phyloP scores from a whole-genome alignment of 1,139 yeast species.

The Wickerhamiella infanticola region DNA sequence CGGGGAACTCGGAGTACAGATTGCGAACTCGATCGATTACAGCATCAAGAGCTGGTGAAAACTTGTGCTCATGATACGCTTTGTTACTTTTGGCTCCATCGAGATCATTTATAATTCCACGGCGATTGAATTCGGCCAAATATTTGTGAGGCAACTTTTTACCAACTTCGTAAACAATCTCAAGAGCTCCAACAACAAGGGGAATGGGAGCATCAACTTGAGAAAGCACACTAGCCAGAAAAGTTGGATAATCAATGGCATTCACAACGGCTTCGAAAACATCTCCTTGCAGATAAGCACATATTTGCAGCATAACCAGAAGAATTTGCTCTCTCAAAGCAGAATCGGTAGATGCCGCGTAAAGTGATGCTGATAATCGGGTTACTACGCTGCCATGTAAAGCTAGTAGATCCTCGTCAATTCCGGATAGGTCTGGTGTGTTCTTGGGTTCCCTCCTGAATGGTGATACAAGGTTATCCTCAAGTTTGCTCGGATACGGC shows the following conservation, averaged over 20 bases:
- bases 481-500: constrained; percentile 7
- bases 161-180: constrained; percentile 34
- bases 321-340: constrained; percentile 48
- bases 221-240: constrained; percentile 57
- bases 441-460: neutral
- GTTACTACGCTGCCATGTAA: constrained; percentile 38
- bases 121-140: constrained; percentile 43
- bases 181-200: constrained; percentile 39
- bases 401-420: constrained; percentile 12
- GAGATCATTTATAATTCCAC: constrained; percentile 49
- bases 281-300: constrained; percentile 21
- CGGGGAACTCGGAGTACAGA: constrained; percentile 1
- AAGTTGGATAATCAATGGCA: constrained; percentile 22
- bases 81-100: constrained; percentile 2
- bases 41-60: neutral
- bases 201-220: constrained; percentile 28
- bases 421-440: neutral
- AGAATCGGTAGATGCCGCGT: constrained; percentile 60
- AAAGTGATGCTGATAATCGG: constrained; percentile 50
- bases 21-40: neutral
- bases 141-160: constrained; percentile 32
- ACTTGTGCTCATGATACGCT: no score
- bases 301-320: constrained; percentile 40
- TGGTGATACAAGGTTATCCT: neutral
- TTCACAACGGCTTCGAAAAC: constrained; percentile 16